Evolutionary conservation across 495 filamentous ascomycete species (phyloP), one percentile per base, ranked within the genome.

Genomic region (Polyplosphaeria fusca): DNA sequence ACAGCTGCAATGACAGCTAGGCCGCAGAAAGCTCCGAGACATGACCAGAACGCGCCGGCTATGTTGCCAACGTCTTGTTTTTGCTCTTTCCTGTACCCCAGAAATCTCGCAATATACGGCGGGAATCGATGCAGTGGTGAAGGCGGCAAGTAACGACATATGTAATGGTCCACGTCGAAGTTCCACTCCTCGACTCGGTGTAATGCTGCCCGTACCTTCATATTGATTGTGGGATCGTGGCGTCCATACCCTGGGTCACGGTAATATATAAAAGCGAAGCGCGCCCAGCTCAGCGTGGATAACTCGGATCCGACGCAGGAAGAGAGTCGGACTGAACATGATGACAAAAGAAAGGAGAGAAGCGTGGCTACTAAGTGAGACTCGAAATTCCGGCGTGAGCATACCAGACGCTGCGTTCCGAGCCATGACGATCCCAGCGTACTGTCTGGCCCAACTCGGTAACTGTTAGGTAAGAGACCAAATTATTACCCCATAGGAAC

Each of bases 81-180:
- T 3, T 63, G 58, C 27, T 59, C 28, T 19, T 25, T 48, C 27
- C 70, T 59, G 46, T 68, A 63, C 39, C 70, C 70, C 18, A 73
- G 57, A 28, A 65, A 70, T 24, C 58, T 62, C 3, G 65, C 41
- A 13, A 73, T 38, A 13, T 58, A 60, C 19, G 28, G 52, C 11
- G 70, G 70, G 1, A 73, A 32, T 14, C 37, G 22, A 28, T 55
- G 48, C 14, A 71, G 35, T 4, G 32, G 69, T 14, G 61, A 66
- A n/a, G 50, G 62, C 5, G 67, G 70, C 5, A 71, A 30, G 44
- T 55, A 53, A 12, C 48, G 65, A 51, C 67, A 68, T 32, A 70
- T 18, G 52, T 68, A 63, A 38, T 18, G 11, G 55, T 72, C 70
- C 43, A 70, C 54, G 47, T 72, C 52, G 59, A 68, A 61, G 46